Conservation (phyloP, 371 early-diverging fungal genomes). For the Neoconidiobolus thromboides region DNA sequence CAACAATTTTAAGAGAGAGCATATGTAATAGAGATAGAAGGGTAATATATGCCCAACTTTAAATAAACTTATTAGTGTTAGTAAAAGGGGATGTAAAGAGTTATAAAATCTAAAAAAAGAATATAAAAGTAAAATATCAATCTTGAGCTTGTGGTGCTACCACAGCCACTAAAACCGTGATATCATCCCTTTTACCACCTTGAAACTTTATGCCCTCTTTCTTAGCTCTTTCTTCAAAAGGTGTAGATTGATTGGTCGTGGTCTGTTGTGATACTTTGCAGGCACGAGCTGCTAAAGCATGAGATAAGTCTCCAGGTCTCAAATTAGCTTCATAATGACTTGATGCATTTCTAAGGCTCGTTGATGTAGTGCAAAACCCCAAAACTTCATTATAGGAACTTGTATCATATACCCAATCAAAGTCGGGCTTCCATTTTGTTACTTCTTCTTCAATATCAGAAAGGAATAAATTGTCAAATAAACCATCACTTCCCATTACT, state of each 20-base stretch:
- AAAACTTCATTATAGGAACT: neutral
- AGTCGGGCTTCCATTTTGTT: conserved; percentile 41
- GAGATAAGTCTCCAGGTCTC: conserved; percentile 51
- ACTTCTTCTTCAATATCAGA: conserved; percentile 40
- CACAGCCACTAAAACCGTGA: conserved; percentile 56
- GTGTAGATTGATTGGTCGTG: conserved; percentile 37
- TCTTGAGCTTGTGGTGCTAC: neutral
- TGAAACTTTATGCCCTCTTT: conserved; percentile 53
- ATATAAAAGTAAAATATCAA: no score
- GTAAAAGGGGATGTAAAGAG: no score
- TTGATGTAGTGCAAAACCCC: conserved; percentile 9
- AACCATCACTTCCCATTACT: conserved; percentile 56
- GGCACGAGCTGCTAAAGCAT: conserved; percentile 58
- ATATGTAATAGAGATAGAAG: no score
- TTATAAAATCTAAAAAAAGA: no score
- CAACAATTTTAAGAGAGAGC: no score
- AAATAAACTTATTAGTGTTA: no score
- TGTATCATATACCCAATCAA: conserved; percentile 3
- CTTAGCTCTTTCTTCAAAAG: conserved; percentile 68
- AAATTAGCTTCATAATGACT: conserved; percentile 5
- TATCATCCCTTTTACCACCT: conserved; percentile 74
- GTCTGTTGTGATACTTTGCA: conserved; percentile 53
- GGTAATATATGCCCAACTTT: no score
- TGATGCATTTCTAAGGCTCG: conserved; percentile 12
- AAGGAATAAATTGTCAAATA: conserved; percentile 57